Conservation (phyloP, 768 basidiomycete species). For the Boletus sp. region DNA sequence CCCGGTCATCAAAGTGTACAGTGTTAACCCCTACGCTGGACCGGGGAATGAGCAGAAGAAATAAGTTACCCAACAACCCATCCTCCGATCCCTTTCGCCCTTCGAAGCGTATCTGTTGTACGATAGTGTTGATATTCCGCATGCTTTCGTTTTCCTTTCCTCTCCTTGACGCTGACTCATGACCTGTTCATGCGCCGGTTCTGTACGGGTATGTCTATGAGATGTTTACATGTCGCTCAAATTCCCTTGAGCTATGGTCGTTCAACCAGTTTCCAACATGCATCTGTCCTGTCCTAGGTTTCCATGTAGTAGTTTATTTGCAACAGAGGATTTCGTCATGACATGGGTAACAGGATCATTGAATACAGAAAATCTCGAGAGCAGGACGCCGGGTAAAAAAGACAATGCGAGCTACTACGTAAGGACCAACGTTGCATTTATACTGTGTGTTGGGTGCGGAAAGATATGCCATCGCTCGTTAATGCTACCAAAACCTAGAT, state of each 20-base stretch:
- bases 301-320: conserved; percentile 23
- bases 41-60: conserved; percentile 37
- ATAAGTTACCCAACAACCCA: conserved; percentile 23
- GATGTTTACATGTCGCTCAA: conserved; percentile 21
- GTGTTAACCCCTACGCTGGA: conserved; percentile 85
- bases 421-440: not conserved
- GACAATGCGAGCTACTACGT: not conserved
- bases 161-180: conserved; percentile 30
- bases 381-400: not conserved
- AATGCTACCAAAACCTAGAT: conserved; percentile 31
- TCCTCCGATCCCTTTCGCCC: conserved; percentile 2
- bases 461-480: not conserved
- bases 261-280: conserved; percentile 12
- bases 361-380: not conserved
- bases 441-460: not conserved
- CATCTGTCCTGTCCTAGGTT: conserved; percentile 20
- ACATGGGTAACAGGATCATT: not conserved
- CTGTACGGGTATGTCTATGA: conserved; percentile 30
- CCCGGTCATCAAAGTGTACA: conserved; percentile 96
- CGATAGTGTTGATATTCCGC: conserved; percentile 27
- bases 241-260: conserved; percentile 16
- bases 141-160: conserved; percentile 31
- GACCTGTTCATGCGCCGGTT: conserved; percentile 27
- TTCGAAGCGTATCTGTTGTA: conserved; percentile 24
- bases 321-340: conserved; percentile 9